Conservation (phyloP, 345 rosid genomes). For the Citropsis articulata region DNA sequence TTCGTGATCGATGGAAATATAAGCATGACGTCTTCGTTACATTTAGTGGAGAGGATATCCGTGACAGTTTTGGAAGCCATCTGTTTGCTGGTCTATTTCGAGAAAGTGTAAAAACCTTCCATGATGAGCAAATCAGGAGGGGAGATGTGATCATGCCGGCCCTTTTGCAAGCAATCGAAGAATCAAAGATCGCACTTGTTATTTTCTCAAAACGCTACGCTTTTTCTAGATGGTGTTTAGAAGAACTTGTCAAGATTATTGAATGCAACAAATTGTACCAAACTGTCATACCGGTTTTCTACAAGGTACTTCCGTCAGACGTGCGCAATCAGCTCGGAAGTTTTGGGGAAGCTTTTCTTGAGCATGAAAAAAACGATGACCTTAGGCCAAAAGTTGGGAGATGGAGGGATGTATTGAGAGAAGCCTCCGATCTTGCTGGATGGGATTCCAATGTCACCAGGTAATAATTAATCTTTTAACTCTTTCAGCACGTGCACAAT, state of each 20-base stretch:
- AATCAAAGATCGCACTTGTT: background rate
- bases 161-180: background rate
- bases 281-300: slow-evolving; percentile 10
- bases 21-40: background rate
- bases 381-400: background rate
- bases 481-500: background rate
- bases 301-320: slow-evolving; percentile 14
- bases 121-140: background rate
- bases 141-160: slow-evolving; percentile 9
- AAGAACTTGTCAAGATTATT: slow-evolving; percentile 7
- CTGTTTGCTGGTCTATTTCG: background rate
- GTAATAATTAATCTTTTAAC: background rate
- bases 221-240: background rate
- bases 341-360: slow-evolving; percentile 8
- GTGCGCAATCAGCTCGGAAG: slow-evolving; percentile 9
- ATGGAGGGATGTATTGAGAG: background rate
- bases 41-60: background rate
- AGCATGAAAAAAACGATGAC: background rate
- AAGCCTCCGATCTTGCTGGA: background rate
- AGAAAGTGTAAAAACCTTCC: background rate
- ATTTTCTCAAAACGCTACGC: slow-evolving; percentile 9
- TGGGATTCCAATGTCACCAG: background rate
- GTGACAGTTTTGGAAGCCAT: background rate
- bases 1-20: background rate
- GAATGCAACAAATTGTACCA: background rate